Evolutionary conservation across 1,284 basidiomycete species (phyloP), one percentile per base, ranked within the genome.

Genomic region (Fomitopsis palustris): DNA sequence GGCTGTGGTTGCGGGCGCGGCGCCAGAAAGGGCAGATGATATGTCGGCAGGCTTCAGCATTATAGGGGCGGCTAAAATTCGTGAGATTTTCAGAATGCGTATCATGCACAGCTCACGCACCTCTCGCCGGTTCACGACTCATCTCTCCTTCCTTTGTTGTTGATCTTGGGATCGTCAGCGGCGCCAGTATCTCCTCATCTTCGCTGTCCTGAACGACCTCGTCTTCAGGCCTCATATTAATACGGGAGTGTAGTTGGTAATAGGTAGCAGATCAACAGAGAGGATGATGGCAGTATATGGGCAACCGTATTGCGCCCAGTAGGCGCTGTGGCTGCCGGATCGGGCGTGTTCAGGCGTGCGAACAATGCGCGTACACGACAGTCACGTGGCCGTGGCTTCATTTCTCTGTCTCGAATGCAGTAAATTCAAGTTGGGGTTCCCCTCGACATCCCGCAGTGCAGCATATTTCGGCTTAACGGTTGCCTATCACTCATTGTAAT

Each of bases 161-260:
- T n/a, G 57, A 37, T 31, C 31, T 45, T 37, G 29, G 49, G 19
- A 33, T 35, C 19, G 7, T 25, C 31, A 33, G 31, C 8, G 49
- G 56, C 2, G 33, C 29, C 9, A 64, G 54, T 14, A 56, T 42
- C 60, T 64, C 62, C 49, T 68, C 67, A 3, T 67, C 69, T 33
- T 71, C 69, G 55, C 69, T 71, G 53, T 69, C 68, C 10, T 65
- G 63, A 2, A 70, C 60, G n/a, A 65, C 56, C 19, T 65, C 62
- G 37, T 64, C 55, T 33, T 62, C 35, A n/a, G 35, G 17, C 3
- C 31, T n/a, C 49, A 52, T 52, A 1, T 3, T 33, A 59, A 54
- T 10, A 17, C 3, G 16, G 9, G 2, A 17, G 39, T 45, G 41
- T n/a, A 14, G 29, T 3, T n/a, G n/a, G 9, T 23, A 9, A 39